These are phyloP conservation scores for Apiospora malaysiana DNA, from an alignment of 2,329 filamentous ascomycete genomes.

Conservation along the genomic window DNA sequence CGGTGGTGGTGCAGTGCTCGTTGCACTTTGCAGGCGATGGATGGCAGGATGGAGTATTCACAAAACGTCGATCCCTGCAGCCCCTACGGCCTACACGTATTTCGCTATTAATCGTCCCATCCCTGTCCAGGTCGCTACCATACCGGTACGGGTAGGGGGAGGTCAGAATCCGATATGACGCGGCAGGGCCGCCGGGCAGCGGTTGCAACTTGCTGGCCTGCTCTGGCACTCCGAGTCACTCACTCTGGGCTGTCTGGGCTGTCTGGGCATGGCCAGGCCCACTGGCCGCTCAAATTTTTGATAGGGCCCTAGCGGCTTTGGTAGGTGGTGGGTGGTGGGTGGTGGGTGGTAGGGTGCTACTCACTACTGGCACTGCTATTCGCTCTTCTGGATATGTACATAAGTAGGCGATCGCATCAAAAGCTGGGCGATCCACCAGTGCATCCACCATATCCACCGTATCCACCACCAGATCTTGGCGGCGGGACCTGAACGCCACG, in stretches of 20 bases:
- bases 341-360: too few relatives aligned
- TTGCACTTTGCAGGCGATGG: background rate
- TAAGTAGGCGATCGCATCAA: constrained; percentile 14
- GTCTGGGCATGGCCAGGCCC: constrained; percentile 16
- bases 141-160: background rate
- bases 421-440: background rate
- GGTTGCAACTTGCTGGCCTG: background rate
- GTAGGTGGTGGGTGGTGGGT: too few relatives aligned
- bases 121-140: background rate
- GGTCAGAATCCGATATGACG: constrained; percentile 15
- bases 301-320: background rate
- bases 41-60: constrained; percentile 12
- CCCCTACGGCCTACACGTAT: constrained; percentile 11
- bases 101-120: background rate
- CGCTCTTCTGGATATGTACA: background rate
- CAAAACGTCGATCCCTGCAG: constrained; percentile 7
- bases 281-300: constrained; percentile 24
- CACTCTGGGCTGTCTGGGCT: background rate
- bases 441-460: background rate
- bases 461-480: background rate
- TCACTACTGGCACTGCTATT: too few relatives aligned
- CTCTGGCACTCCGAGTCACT: constrained; percentile 3
- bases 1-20: background rate
- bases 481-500: constrained; percentile 4
- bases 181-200: constrained; percentile 11